Evolutionary conservation across 169 alveolate genomes (phyloP), one percentile per base, ranked within the genome.

Genomic region (Cryptosporidium meleagridis): DNA sequence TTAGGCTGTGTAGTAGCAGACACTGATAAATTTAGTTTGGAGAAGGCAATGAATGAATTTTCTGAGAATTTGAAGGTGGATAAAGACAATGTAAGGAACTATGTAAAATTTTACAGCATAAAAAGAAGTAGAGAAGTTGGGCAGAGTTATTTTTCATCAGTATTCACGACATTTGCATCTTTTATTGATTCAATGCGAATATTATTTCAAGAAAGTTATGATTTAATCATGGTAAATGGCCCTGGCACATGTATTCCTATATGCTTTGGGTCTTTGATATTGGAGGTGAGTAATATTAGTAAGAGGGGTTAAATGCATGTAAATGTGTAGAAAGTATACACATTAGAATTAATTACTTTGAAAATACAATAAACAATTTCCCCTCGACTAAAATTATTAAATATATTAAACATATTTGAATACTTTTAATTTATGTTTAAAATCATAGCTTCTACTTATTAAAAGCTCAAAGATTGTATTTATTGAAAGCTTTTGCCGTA

Each of bases 221-320:
- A 93, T 87, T 85, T 95, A 73, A 75, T 93, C 44, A 84, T 94
- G 14, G 92, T 95, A 23, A 95, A 94, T 85, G 97, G 97, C 3
- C 97, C 97, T 5, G 97, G 97, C 7, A 95, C 96, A 7, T 96
- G 97, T 29, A 85, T 95, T 39, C 97, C 97, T 8, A 52, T 94
- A 3, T 71, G 95, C 71, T 92, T 89, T 87, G 80, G 91, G 0
- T 92, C 93, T 39, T 94, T 85, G 75, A 39, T 91, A 35, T 48
- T 92, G 85, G 92, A 75, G 89, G 89, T 80, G 45, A 59, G 89
- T 59, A 31, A 14, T 16, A 4, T 6, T 55, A 26, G 37, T 29
- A 55, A 9, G 67, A 9, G 12, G 67, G 31, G 31, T 21, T 0
- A 26, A 1, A 0, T 14, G 1, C 23, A 14, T 48, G 55, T 2